These are phyloP conservation scores for Bauhinia variegata DNA, from an alignment of 306 rosid genomes.

Conservation along the genomic window DNA sequence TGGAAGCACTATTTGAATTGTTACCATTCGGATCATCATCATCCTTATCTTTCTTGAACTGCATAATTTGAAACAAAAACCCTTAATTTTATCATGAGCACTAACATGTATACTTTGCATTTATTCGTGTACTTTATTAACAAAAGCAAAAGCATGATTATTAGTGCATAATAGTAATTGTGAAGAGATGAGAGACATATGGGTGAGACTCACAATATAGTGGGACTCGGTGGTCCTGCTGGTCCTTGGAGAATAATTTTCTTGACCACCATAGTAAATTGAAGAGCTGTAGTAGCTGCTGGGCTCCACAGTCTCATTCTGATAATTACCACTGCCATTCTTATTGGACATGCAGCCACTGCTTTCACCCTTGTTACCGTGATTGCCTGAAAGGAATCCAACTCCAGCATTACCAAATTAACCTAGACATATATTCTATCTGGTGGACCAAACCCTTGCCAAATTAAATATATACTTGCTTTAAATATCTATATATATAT, in stretches of 20 bases:
- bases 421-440: constrained; percentile 10
- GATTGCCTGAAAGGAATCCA: constrained; percentile 35
- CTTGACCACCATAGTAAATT: constrained; percentile 89
- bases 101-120: too few species aligned
- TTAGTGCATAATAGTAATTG: too few species aligned
- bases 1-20: constrained; percentile 59
- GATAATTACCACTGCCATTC: constrained; percentile 46
- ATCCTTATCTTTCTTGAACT: constrained; percentile 65
- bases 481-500: neutral
- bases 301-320: constrained; percentile 60
- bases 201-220: constrained; percentile 51
- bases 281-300: constrained; percentile 73
- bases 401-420: constrained; percentile 33
- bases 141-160: too few species aligned
- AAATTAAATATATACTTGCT: constrained; percentile 30
- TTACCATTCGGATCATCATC: constrained; percentile 58
- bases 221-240: constrained; percentile 62
- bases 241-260: constrained; percentile 64
- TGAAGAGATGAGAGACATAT: neutral
- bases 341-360: constrained; percentile 43
- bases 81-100: neutral
- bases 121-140: neutral
- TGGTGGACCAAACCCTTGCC: neutral
- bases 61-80: constrained; percentile 8
- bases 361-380: constrained; percentile 44